A percentile compares a stretch with the other conserved stretches of the same genome.
Evolutionary conservation across 2,329 filamentous ascomycete species (phyloP).

Genomic region (Phyllosticta citribraziliensis): DNA sequence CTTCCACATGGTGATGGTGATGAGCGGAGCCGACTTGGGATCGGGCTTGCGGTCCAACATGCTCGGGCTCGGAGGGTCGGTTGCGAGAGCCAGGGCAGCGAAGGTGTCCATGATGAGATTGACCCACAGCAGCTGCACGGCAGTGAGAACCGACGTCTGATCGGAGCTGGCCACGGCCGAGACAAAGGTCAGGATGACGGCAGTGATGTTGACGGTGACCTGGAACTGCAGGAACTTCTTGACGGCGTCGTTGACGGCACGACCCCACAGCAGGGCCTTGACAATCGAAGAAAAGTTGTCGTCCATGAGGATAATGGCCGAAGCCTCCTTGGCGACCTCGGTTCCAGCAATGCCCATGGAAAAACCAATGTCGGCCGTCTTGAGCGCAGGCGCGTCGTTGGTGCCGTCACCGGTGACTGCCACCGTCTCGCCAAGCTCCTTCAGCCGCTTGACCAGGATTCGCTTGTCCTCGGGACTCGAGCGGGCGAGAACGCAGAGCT

Average conservation of each 20-base stretch:
- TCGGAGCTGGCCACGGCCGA: slow-evolving; percentile 67
- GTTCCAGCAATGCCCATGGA: slow-evolving; percentile 31
- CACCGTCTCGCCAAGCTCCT: slow-evolving; percentile 48
- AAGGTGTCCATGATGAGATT: slow-evolving; percentile 87
- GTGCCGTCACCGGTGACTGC: slow-evolving; percentile 33
- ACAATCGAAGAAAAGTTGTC: slow-evolving; percentile 34
- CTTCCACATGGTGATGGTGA: slow-evolving; percentile 72
- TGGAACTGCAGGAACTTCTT: slow-evolving; percentile 71
- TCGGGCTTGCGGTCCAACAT: slow-evolving; percentile 74
- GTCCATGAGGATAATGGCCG: slow-evolving; percentile 32
- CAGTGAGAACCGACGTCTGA: slow-evolving; percentile 67
- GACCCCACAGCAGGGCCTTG: slow-evolving; percentile 31
- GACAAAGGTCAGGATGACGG: slow-evolving; percentile 69
- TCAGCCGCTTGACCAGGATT: slow-evolving; percentile 53
- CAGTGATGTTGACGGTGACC: slow-evolving; percentile 72
- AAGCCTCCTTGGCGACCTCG: slow-evolving; percentile 32
- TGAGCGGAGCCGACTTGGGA: slow-evolving; percentile 67
- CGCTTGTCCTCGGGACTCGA: slow-evolving; percentile 63
- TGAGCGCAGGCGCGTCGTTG: slow-evolving; percentile 32
- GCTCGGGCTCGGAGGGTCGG: slow-evolving; percentile 72
- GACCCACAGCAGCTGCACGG: slow-evolving; percentile 85
- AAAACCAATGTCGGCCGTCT: slow-evolving; percentile 33
- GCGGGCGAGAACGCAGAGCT: slow-evolving; percentile 57
- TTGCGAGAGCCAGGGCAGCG: slow-evolving; percentile 79
- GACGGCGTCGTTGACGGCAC: slow-evolving; percentile 32